A percentile compares a stretch with the other conserved stretches of the same genome.
Evolutionary conservation across 2,329 filamentous ascomycete species (phyloP).

Genomic region (Sporothrix luriei): DNA sequence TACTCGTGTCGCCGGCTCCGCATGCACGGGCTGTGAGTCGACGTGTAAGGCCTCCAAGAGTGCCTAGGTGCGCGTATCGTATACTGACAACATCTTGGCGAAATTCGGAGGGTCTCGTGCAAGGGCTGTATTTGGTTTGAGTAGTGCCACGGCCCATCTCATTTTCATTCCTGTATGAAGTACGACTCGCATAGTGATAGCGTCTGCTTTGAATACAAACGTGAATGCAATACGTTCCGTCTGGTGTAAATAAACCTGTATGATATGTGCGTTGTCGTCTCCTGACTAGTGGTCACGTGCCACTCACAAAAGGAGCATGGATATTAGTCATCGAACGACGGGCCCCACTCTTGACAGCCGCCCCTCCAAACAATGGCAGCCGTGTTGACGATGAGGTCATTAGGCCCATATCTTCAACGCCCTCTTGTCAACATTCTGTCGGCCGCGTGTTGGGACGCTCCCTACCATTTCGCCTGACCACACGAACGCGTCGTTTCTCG

Average conservation of each 20-base stretch:
- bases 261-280: not conserved
- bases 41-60: slow-evolving; percentile 46
- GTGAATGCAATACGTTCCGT: not conserved
- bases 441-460: not conserved
- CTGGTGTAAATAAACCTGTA: not conserved
- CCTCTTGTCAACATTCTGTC: not conserved
- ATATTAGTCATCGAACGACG: slow-evolving; percentile 14
- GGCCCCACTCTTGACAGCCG: slow-evolving; percentile 22
- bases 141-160: too few relatives aligned
- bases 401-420: slow-evolving; percentile 26
- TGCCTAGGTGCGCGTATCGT: slow-evolving; percentile 21
- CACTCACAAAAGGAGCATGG: not conserved
- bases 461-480: not conserved
- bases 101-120: slow-evolving; percentile 39
- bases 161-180: not conserved
- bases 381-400: slow-evolving; percentile 33
- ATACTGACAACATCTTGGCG: slow-evolving; percentile 24
- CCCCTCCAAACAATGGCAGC: slow-evolving; percentile 3
- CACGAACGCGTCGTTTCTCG: slow-evolving; percentile 4
- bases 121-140: slow-evolving; percentile 40
- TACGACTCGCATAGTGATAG: not conserved
- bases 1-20: slow-evolving; percentile 47
- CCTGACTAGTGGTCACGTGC: not conserved
- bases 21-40: slow-evolving; percentile 47
- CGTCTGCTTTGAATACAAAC: not conserved